Conservation (phyloP, 306 rosid genomes). For the Cicer yamashitae region DNA sequence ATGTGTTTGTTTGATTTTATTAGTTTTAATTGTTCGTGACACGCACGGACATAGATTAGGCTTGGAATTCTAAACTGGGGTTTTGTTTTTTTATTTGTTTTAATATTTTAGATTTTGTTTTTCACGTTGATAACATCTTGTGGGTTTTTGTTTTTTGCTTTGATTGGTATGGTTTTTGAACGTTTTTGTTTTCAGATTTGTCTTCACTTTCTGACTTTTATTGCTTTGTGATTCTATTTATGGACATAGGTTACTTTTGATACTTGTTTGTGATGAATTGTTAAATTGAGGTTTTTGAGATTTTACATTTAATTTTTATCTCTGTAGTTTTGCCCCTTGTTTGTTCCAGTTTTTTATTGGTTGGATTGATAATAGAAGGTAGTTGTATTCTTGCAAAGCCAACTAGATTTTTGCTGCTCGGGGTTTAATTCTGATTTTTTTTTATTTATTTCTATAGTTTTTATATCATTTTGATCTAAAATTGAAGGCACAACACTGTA, state of each 20-base stretch:
- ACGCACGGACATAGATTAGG: conserved; percentile 46
- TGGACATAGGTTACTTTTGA: conserved; percentile 34
- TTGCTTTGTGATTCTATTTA: conserved; percentile 44
- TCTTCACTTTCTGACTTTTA: conserved; percentile 43
- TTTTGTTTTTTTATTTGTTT: conserved; percentile 36
- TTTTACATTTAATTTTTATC: not conserved
- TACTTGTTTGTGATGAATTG: conserved; percentile 36
- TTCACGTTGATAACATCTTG: conserved; percentile 44
- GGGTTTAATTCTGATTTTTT: conserved; percentile 38
- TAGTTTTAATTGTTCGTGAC: conserved; percentile 43
- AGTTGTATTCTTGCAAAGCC: conserved; percentile 28
- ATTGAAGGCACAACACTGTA: conserved; percentile 10
- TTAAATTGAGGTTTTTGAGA: conserved; percentile 40
- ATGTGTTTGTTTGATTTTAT: conserved; percentile 30
- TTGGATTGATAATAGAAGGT: conserved; percentile 42
- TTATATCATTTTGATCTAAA: not conserved
- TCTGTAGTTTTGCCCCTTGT: not conserved
- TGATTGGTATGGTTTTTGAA: conserved; percentile 54
- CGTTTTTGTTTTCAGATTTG: conserved; percentile 49
- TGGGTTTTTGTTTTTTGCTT: conserved; percentile 51
- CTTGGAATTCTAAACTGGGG: conserved; percentile 60
- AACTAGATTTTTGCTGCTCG: conserved; percentile 17
- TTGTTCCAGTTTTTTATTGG: conserved; percentile 34
- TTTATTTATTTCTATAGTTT: not conserved
- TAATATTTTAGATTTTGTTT: conserved; percentile 40